These are phyloP conservation scores for Yueomyces sinensis DNA, from an alignment of 805 yeast species.

Conservation along the genomic window DNA sequence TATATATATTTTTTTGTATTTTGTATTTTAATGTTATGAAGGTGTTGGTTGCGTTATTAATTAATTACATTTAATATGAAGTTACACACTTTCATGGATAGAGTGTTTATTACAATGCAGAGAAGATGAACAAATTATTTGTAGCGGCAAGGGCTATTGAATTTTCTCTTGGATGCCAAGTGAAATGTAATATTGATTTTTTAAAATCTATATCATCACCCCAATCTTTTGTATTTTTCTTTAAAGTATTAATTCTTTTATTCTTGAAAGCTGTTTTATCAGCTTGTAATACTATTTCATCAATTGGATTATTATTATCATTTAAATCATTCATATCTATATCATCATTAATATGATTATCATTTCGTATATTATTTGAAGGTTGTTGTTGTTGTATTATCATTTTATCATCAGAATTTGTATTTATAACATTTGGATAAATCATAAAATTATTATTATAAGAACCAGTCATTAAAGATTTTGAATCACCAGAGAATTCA, in stretches of 20 bases:
- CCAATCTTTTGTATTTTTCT: constrained; percentile 38
- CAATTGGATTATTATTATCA: constrained; percentile 3
- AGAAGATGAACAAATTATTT: constrained; percentile 77
- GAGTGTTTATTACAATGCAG: constrained; percentile 50
- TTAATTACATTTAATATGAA: no score
- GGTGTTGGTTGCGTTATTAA: no score
- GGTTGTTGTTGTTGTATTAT: constrained; percentile 2
- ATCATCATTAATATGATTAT: constrained; percentile 1
- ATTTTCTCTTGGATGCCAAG: constrained; percentile 98
- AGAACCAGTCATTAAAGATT: constrained; percentile 90
- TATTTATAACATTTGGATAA: constrained; percentile 66
- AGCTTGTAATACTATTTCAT: constrained; percentile 82
- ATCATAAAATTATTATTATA: constrained; percentile 96
- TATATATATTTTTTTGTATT: no score
- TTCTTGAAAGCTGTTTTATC: constrained; percentile 90
- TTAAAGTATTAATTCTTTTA: constrained; percentile 23
- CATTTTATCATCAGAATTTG: constrained; percentile 10
- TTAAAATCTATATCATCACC: constrained; percentile 82
- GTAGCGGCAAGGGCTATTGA: constrained; percentile 98
- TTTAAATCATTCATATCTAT: neutral
- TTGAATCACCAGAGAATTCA: constrained; percentile 85
- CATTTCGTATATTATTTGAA: constrained; percentile 1
- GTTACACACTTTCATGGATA: no score
- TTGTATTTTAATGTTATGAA: no score
- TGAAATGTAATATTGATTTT: constrained; percentile 83